These are phyloP conservation scores for Acer yangbiense DNA, from an alignment of 345 rosid genomes.

Conservation along the genomic window DNA sequence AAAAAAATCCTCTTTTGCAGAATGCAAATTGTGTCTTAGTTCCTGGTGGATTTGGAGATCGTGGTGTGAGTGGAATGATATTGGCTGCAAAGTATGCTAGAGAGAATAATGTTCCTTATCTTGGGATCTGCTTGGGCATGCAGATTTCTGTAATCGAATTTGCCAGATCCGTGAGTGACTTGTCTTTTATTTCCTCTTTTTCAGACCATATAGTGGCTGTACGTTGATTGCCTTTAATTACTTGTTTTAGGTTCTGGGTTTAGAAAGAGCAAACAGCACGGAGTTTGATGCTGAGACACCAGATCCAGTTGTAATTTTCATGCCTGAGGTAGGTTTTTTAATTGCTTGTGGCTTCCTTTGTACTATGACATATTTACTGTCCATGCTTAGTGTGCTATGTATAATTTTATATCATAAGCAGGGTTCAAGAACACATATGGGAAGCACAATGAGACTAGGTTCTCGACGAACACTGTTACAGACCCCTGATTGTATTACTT, in stretches of 20 bases:
- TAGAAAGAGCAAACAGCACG: conserved; percentile 76
- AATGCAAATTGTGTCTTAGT: conserved; percentile 85
- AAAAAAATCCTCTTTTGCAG: conserved; percentile 39
- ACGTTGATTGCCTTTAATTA: conserved; percentile 10
- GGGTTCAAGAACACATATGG: conserved; percentile 99
- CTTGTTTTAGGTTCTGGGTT: conserved; percentile 69
- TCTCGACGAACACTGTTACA: conserved; percentile 80
- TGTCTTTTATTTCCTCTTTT: conserved; percentile 13
- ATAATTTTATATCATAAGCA: conserved; percentile 24
- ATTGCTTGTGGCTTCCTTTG: background rate
- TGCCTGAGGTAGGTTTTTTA: conserved; percentile 79
- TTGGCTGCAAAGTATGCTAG: conserved; percentile 95
- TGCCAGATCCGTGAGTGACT: conserved; percentile 79
- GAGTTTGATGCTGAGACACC: conserved; percentile 83
- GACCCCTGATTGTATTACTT: conserved; percentile 70
- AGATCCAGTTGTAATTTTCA: conserved; percentile 82
- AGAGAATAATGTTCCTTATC: conserved; percentile 82
- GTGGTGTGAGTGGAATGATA: conserved; percentile 95
- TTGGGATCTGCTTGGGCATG: conserved; percentile 99
- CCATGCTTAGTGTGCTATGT: conserved; percentile 10
- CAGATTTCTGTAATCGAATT: conserved; percentile 93
- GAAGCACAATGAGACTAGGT: conserved; percentile 98
- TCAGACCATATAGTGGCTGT: background rate
- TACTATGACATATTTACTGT: background rate
- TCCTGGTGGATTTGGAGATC: conserved; percentile 99